These are phyloP conservation scores for Sphaerosporella brunnea DNA, from an alignment of 495 filamentous ascomycete species.

Conservation along the genomic window DNA sequence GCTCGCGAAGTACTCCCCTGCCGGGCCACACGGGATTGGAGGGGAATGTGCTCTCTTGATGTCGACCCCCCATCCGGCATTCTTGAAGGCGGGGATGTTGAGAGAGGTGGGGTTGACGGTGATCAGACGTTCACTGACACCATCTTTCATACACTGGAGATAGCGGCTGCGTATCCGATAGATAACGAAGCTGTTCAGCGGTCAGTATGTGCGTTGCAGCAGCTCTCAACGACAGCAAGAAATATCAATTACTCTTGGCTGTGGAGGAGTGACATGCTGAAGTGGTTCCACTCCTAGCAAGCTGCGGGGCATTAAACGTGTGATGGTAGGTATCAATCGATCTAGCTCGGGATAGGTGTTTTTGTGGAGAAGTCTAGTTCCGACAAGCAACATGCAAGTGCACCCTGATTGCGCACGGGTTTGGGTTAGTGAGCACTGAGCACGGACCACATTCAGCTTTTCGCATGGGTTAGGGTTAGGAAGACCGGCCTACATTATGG, in stretches of 20 bases:
- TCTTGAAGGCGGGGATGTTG: conserved; percentile 87
- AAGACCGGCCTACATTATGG: no score
- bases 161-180: conserved; percentile 89
- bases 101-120: conserved; percentile 77
- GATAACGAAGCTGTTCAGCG: conserved; percentile 53
- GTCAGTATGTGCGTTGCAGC: conserved; percentile 15
- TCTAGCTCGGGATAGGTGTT: no score
- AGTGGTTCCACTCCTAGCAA: conserved; percentile 26
- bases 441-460: no score
- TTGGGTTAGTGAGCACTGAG: no score
- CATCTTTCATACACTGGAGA: conserved; percentile 76
- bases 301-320: background rate
- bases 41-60: conserved; percentile 89
- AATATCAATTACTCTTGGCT: conserved; percentile 99
- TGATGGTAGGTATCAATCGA: no score
- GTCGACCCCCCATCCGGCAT: conserved; percentile 78
- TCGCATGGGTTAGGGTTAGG: no score
- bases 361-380: no score
- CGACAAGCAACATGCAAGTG: no score
- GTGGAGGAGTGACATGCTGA: conserved; percentile 92
- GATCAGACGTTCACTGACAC: conserved; percentile 87
- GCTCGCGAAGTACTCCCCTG: conserved; percentile 74
- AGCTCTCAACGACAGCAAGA: background rate
- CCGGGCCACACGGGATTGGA: conserved; percentile 77
- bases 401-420: no score